These are phyloP conservation scores for Hortiboletus rubellus DNA, from an alignment of 1,284 basidiomycete genomes.

Conservation along the genomic window DNA sequence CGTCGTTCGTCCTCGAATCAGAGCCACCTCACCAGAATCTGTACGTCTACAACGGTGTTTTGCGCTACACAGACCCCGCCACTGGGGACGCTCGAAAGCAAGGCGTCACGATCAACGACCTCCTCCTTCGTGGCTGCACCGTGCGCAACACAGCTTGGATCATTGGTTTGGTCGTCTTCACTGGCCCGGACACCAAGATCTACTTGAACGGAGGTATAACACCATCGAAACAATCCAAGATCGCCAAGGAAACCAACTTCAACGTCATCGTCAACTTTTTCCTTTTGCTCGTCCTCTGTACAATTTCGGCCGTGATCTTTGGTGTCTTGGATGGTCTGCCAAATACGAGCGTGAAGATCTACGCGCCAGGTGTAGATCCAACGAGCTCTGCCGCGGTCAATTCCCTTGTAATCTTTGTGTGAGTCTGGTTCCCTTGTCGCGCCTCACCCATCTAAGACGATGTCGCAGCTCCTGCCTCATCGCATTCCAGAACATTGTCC, in stretches of 20 bases:
- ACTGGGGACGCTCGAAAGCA: slow-evolving; percentile 59
- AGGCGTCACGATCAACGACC: slow-evolving; percentile 86
- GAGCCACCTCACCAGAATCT: slow-evolving; percentile 94
- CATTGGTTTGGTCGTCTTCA: slow-evolving; percentile 93
- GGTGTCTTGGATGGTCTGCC: slow-evolving; percentile 66
- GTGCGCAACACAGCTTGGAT: slow-evolving; percentile 95
- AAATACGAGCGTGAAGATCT: slow-evolving; percentile 73
- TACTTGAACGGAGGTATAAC: slow-evolving; percentile 95
- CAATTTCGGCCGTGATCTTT: slow-evolving; percentile 70
- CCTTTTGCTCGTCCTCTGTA: slow-evolving; percentile 78
- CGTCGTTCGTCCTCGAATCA: slow-evolving; percentile 85
- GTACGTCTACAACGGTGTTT: slow-evolving; percentile 86
- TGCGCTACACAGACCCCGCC: slow-evolving; percentile 66
- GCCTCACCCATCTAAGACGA: slow-evolving; percentile 10
- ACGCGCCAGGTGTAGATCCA: slow-evolving; percentile 67
- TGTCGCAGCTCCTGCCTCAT: slow-evolving; percentile 75
- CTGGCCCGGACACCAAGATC: slow-evolving; percentile 96
- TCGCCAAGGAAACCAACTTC: slow-evolving; percentile 98
- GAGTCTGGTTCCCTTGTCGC: slow-evolving; percentile 35
- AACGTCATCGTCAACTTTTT: slow-evolving; percentile 95
- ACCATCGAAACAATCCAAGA: slow-evolving; percentile 92
- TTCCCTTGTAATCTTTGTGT: slow-evolving; percentile 90
- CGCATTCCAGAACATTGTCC: slow-evolving; percentile 97
- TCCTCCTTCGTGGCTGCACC: slow-evolving; percentile 89
- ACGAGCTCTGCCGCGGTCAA: slow-evolving; percentile 69